Percentiles rank a stretch among this genome's conserved stretches.
phyloP scores from a whole-genome alignment of 2,329 filamentous ascomycete species.

The Ophiosphaerella korrae region DNA sequence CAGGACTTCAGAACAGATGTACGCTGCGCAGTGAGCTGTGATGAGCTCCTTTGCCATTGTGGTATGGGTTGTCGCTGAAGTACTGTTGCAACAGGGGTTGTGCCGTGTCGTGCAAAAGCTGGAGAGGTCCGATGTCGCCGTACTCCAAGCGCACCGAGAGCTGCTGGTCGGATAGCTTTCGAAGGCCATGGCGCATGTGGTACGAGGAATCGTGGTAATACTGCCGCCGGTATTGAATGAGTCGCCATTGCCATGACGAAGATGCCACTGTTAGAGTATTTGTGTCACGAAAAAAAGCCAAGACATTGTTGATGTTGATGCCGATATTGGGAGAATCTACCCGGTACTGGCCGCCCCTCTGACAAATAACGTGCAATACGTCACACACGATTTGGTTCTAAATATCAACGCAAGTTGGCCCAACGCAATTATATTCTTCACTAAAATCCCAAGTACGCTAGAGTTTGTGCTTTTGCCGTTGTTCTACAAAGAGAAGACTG shows the following conservation, averaged over 20 bases:
- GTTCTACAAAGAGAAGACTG: too few relatives aligned
- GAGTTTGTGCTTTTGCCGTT: too few relatives aligned
- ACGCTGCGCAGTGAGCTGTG: conserved; percentile 7
- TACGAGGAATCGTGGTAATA: conserved; percentile 47
- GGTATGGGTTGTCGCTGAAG: conserved; percentile 10
- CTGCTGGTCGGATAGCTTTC: conserved; percentile 28
- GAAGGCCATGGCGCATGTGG: conserved; percentile 45
- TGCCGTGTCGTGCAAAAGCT: conserved; percentile 18
- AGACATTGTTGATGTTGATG: conserved; percentile 22
- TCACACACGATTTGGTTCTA: too few relatives aligned
- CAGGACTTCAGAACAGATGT: conserved; percentile 9
- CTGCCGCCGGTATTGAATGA: conserved; percentile 26
- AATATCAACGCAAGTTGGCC: too few relatives aligned
- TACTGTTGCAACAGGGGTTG: conserved; percentile 9
- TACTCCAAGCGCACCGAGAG: conserved; percentile 16
- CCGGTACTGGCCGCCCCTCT: background rate
- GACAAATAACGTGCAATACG: too few relatives aligned
- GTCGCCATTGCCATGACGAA: conserved; percentile 34
- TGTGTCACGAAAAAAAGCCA: conserved; percentile 15
- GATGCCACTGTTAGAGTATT: conserved; percentile 7
- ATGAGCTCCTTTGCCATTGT: conserved; percentile 8
- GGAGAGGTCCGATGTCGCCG: conserved; percentile 19
- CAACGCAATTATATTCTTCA: too few relatives aligned
- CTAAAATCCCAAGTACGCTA: too few relatives aligned
- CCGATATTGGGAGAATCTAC: conserved; percentile 22